Evolutionary conservation across 805 yeast genomes (phyloP).

Genomic region (Alloascoidea hylecoeti): DNA sequence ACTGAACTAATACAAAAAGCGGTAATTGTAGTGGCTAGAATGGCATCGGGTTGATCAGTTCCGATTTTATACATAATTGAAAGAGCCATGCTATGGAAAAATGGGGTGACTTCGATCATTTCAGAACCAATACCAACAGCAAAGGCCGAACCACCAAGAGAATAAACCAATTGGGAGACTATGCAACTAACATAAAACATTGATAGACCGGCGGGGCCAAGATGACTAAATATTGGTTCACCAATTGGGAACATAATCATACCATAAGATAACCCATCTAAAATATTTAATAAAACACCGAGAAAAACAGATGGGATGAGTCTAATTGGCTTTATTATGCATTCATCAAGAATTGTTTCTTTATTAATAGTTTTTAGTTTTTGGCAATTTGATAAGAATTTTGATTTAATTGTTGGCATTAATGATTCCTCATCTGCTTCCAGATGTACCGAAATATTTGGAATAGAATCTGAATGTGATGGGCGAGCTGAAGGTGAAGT

Average conservation of each 20-base stretch:
- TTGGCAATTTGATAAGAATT: constrained; percentile 2
- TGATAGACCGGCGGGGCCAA: constrained; percentile 84
- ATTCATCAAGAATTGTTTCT: constrained; percentile 10
- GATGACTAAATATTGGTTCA: constrained; percentile 54
- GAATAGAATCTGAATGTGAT: constrained; percentile 2
- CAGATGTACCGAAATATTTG: constrained; percentile 4
- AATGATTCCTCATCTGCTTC: constrained; percentile 6
- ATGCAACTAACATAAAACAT: constrained; percentile 90
- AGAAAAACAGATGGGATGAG: constrained; percentile 72
- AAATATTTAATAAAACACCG: constrained; percentile 72
- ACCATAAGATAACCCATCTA: constrained; percentile 92
- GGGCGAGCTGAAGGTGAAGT: neutral
- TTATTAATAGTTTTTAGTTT: constrained; percentile 11
- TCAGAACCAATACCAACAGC: constrained; percentile 90
- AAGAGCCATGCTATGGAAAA: constrained; percentile 89
- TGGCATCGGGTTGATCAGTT: constrained; percentile 27
- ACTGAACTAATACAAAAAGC: constrained; percentile 75
- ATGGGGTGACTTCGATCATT: constrained; percentile 98
- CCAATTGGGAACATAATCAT: constrained; percentile 95
- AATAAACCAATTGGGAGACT: constrained; percentile 78
- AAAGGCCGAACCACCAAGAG: constrained; percentile 85
- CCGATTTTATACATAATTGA: constrained; percentile 47
- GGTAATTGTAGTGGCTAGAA: constrained; percentile 76
- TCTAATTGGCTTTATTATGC: constrained; percentile 25
- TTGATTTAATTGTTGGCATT: neutral